Evolutionary conservation across 148 eudicot species (phyloP).

Genomic region (Fagopyrum tataricum): DNA sequence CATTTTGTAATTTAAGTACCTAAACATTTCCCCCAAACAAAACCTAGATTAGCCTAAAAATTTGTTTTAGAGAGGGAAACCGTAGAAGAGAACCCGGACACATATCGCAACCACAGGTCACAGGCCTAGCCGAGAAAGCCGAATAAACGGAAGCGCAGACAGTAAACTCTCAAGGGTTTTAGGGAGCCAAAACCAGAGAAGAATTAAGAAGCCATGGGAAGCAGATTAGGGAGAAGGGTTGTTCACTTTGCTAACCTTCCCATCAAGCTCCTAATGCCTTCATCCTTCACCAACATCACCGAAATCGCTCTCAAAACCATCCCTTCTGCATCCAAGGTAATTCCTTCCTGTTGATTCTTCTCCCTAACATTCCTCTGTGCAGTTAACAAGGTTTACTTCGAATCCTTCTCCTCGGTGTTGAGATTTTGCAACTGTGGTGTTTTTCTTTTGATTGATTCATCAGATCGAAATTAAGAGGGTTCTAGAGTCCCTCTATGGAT

Average conservation of each 20-base stretch:
- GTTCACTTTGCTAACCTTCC: conserved; percentile 80
- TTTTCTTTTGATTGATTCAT: not conserved
- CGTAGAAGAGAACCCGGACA: no score
- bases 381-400: not conserved
- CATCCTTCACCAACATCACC: conserved; percentile 67
- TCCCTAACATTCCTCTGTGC: not conserved
- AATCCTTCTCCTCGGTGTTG: not conserved
- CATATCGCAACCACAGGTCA: no score
- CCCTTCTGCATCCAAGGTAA: conserved; percentile 84
- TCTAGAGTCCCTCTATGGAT: conserved; percentile 76
- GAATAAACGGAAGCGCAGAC: no score
- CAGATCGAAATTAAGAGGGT: conserved; percentile 86
- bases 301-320: conserved; percentile 96
- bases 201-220: conserved; percentile 30
- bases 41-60: no score
- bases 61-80: no score
- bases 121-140: no score
- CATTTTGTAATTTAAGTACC: no score
- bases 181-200: not conserved
- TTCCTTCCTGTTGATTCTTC: no score
- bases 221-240: conserved; percentile 62
- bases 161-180: no score
- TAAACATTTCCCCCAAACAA: no score
- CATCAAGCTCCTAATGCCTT: conserved; percentile 86
- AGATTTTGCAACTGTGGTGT: not conserved